Evolutionary conservation across 2,329 filamentous ascomycete species (phyloP).

Genomic region (Sporothrix brunneoviolacea): DNA sequence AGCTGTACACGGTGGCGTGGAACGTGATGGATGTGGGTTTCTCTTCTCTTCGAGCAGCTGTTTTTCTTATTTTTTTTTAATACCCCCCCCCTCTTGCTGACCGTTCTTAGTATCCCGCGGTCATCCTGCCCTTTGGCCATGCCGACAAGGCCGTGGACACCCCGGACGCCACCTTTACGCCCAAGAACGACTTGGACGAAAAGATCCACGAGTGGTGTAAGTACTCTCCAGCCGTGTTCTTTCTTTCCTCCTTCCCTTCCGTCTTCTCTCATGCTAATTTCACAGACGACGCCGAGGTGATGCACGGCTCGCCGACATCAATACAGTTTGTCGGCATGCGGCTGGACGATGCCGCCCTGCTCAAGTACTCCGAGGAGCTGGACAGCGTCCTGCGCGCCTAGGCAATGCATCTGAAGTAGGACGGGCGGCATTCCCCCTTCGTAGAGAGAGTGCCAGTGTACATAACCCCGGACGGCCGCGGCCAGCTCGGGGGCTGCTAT

Average conservation of each 20-base stretch:
- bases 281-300: conserved; percentile 8
- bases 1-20: conserved; percentile 18
- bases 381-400: conserved; percentile 7
- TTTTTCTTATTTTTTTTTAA: not conserved
- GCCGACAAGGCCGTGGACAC: conserved; percentile 13
- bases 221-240: not conserved
- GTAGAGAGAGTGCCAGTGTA: not conserved
- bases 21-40: conserved; percentile 18
- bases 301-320: conserved; percentile 9
- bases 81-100: too few relatives aligned
- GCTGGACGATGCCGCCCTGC: conserved; percentile 8
- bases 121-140: conserved; percentile 14
- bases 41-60: conserved; percentile 7
- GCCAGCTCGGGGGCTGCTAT: too few relatives aligned
- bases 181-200: conserved; percentile 15
- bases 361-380: conserved; percentile 9
- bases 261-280: not conserved
- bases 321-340: conserved; percentile 10
- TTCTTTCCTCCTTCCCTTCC: not conserved
- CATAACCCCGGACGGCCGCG: too few relatives aligned
- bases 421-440: not conserved
- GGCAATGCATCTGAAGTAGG: not conserved
- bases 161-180: not conserved
- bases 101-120: conserved; percentile 16
- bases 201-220: conserved; percentile 13